A percentile compares a stretch with the other conserved stretches of the same genome.
These are phyloP conservation scores for Nymphaea thermarum DNA, from an alignment of 164 flowering plant genomes.

Conservation along the genomic window DNA sequence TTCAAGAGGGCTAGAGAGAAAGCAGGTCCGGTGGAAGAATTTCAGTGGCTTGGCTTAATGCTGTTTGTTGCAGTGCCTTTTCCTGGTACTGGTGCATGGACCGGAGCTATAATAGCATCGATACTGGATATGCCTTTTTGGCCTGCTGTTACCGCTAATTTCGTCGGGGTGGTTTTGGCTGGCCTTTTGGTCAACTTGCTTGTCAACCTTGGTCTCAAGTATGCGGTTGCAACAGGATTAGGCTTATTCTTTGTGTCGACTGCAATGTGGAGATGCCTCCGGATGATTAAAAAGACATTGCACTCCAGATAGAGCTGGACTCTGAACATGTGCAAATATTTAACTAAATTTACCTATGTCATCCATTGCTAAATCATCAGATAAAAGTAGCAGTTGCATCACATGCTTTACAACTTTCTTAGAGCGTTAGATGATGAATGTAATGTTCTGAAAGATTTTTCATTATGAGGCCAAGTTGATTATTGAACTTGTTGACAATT, in stretches of 20 bases:
- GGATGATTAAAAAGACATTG: conserved; percentile 41
- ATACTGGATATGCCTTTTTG: conserved; percentile 90
- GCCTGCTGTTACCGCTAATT: conserved; percentile 68
- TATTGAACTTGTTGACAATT: too few relatives aligned
- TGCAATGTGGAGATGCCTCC: conserved; percentile 79
- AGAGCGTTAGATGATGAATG: too few relatives aligned
- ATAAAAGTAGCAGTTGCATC: too few relatives aligned
- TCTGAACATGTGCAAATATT: not conserved
- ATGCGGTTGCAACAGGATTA: conserved; percentile 60
- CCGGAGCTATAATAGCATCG: conserved; percentile 87
- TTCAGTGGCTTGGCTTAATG: conserved; percentile 98
- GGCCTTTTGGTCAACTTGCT: conserved; percentile 84
- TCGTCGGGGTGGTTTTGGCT: conserved; percentile 68
- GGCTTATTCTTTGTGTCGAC: conserved; percentile 68
- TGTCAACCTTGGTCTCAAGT: conserved; percentile 91
- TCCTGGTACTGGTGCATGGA: conserved; percentile 99
- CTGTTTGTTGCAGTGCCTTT: conserved; percentile 96
- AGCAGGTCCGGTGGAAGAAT: conserved; percentile 88
- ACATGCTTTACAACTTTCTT: too few relatives aligned
- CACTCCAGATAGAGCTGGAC: conserved; percentile 7
- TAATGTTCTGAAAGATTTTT: too few relatives aligned
- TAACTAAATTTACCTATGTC: too few relatives aligned
- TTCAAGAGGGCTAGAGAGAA: conserved; percentile 65
- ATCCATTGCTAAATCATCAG: too few relatives aligned
- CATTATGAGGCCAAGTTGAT: too few relatives aligned